Percentiles rank a stretch among this genome's conserved stretches.
These are phyloP conservation scores for Solidago caesia DNA, from an alignment of 129 eudicot species.

Conservation along the genomic window DNA sequence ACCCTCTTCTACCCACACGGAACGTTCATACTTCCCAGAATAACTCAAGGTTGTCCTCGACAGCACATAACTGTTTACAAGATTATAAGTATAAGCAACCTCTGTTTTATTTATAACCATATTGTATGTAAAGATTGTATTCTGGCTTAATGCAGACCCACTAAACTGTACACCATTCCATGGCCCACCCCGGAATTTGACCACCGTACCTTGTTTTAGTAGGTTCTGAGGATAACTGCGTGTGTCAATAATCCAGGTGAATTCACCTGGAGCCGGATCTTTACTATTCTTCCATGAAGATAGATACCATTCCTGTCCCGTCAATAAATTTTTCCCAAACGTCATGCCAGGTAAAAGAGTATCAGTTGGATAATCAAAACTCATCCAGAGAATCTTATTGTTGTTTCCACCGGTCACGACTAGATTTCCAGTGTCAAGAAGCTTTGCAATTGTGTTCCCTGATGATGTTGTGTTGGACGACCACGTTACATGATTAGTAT, in stretches of 20 bases:
- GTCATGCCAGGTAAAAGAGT: background rate
- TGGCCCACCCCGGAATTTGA: no score
- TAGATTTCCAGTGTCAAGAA: constrained; percentile 36
- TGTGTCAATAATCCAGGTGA: background rate
- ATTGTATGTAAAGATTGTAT: background rate
- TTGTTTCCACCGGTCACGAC: background rate
- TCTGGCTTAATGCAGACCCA: no score
- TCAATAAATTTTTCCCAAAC: background rate
- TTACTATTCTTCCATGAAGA: background rate
- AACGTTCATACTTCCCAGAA: background rate
- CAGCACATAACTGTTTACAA: background rate
- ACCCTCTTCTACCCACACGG: background rate
- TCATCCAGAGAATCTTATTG: background rate
- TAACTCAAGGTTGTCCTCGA: background rate
- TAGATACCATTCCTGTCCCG: background rate
- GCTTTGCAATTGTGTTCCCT: constrained; percentile 7
- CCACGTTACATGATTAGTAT: no score
- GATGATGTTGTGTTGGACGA: no score
- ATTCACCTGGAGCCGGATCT: constrained; percentile 1
- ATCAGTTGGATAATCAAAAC: background rate
- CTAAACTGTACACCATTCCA: no score
- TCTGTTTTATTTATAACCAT: background rate
- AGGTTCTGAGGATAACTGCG: no score
- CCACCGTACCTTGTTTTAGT: no score
- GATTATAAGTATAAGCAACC: background rate